Percentiles rank a stretch among this genome's conserved stretches.
Evolutionary conservation across 768 basidiomycete species (phyloP).

Genomic region (Podaxis mareebaensis): DNA sequence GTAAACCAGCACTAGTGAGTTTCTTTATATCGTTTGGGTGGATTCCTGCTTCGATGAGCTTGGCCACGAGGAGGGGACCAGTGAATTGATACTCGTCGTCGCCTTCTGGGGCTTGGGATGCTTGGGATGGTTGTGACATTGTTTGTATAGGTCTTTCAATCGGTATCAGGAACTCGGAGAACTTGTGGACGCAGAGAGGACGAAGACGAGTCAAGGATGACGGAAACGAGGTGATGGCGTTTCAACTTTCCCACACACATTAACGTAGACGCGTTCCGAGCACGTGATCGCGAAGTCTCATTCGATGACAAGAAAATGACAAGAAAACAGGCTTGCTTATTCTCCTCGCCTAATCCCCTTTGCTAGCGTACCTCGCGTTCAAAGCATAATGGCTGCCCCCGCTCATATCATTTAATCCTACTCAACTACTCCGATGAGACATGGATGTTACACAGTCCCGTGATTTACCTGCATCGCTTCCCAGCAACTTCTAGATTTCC

Average conservation of each 20-base stretch:
- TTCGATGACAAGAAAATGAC: not conserved
- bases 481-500: too few relatives aligned
- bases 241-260: conserved; percentile 27
- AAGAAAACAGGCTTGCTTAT: too few relatives aligned
- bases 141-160: conserved; percentile 3
- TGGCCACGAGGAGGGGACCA: conserved; percentile 83
- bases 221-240: conserved; percentile 12
- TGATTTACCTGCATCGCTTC: too few relatives aligned
- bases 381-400: too few relatives aligned
- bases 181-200: not conserved
- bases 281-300: conserved; percentile 27
- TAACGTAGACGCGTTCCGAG: conserved; percentile 27
- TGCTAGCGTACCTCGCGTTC: too few relatives aligned
- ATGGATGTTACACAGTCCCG: too few relatives aligned
- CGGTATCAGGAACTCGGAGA: not conserved
- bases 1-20: conserved; percentile 84
- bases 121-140: conserved; percentile 62
- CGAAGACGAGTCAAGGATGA: conserved; percentile 15
- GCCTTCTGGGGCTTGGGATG: conserved; percentile 42
- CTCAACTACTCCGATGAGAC: too few relatives aligned
- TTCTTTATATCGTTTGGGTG: conserved; percentile 93
- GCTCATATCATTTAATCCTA: too few relatives aligned
- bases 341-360: too few relatives aligned
- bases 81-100: conserved; percentile 62
- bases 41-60: conserved; percentile 88